Evolutionary conservation across 345 rosid species (phyloP), one percentile per base, ranked within the genome.

Genomic region (Iberis pinnata): DNA sequence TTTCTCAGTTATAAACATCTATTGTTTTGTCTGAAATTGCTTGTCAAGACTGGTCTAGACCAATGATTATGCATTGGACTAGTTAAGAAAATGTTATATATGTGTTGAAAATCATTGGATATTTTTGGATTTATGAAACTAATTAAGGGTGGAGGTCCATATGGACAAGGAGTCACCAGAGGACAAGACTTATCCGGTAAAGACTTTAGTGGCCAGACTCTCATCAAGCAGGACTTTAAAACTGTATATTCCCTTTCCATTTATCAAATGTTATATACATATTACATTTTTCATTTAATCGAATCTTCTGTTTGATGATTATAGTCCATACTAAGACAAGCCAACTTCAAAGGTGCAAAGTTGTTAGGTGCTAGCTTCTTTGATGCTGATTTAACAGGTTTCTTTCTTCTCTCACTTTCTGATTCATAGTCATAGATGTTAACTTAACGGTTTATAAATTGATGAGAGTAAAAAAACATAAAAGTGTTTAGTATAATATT

Each of bases 361-460:
- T 70, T 90, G 68, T 68, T 84, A 25, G 98, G 98, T 56, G 96
- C 98, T 45, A 90, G 98, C 73, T 84, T 87, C 84, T 84, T 87
- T 37, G 95, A 90, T 73, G 89, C 96, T 54, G 98, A 90, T 73
- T 65, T 90, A 61, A 90, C 96, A 76, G 96, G 96, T 82, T 47
- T 58, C 26, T 49, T 42, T 33, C 35, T 37, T 39, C 5, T n/a
- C 29, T 22, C 37, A 37, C 9, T 33, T 3, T 4, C 8, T 42
- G 39, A 31, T 22, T 63, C 2, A 42, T 18, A 49, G 50, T 14
- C 20, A 17, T 11, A 22, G 26, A 9, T 57, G 12, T 41, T 41
- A 31, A n/a, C n/a, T n/a, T n/a, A n/a, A n/a, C n/a, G n/a, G n/a
- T n/a, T n/a, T n/a, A n/a, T n/a, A n/a, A n/a, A n/a, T n/a, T n/a